These are phyloP conservation scores for Trypanosomatidae sp. DNA, from an alignment of 208 protist species.

Conservation along the genomic window DNA sequence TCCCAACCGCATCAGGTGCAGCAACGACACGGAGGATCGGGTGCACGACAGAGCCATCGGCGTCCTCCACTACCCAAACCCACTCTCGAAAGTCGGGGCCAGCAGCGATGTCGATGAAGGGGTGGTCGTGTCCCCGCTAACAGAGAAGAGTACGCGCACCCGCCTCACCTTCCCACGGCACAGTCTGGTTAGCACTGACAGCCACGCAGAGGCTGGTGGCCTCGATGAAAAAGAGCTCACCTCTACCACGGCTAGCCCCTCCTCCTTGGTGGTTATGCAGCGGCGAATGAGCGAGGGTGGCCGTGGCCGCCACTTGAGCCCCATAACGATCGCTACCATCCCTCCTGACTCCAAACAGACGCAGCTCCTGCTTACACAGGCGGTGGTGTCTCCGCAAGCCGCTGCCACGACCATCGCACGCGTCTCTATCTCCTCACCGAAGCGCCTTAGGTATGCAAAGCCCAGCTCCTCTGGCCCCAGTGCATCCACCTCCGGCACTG, in stretches of 20 bases:
- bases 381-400: neutral
- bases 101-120: too few relatives aligned
- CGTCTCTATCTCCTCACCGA: neutral
- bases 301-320: neutral
- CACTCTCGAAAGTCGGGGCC: neutral
- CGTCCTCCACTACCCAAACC: neutral
- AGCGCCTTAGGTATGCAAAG: neutral
- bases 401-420: neutral
- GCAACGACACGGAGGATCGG: neutral
- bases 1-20: neutral
- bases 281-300: slow-evolving; percentile 3
- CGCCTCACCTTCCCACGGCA: neutral
- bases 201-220: neutral
- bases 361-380: neutral
- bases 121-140: neutral
- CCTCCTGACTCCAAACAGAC: neutral
- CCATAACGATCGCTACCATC: neutral
- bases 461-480: neutral
- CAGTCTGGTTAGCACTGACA: neutral
- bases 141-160: neutral
- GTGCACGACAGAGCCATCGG: neutral
- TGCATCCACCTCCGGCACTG: neutral
- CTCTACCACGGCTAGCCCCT: neutral
- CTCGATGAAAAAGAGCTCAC: neutral
- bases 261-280: neutral